These are phyloP conservation scores for Mallotus nudiflorus DNA, from an alignment of 345 rosid species.

Conservation along the genomic window DNA sequence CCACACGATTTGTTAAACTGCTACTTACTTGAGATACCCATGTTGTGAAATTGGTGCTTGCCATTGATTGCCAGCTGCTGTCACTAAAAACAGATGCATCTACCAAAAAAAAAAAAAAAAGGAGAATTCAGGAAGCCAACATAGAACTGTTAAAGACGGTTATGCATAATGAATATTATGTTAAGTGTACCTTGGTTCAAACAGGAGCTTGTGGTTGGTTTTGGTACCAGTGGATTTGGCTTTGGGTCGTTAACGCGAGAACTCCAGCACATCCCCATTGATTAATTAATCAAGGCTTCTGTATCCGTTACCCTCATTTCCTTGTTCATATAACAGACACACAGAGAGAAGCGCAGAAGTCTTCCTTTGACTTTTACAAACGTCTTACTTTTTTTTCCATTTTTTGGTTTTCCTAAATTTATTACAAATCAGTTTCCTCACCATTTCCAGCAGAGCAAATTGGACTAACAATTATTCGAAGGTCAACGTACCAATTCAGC, in stretches of 20 bases:
- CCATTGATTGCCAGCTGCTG: not conserved
- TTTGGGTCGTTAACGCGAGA: not conserved
- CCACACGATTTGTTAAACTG: not conserved
- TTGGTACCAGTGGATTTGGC: not conserved
- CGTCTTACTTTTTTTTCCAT: too few relatives aligned
- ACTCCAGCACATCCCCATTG: constrained; percentile 18
- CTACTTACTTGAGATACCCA: constrained; percentile 17
- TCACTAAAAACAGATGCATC: constrained; percentile 5
- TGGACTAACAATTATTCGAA: too few relatives aligned
- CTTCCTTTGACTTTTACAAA: too few relatives aligned
- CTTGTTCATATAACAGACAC: not conserved
- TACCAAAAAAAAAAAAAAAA: not conserved
- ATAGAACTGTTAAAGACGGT: not conserved
- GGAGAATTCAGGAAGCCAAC: not conserved
- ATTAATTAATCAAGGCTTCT: not conserved
- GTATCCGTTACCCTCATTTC: not conserved
- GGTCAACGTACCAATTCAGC: too few relatives aligned
- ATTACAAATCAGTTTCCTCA: too few relatives aligned
- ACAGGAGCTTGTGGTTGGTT: not conserved
- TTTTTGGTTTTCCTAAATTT: too few relatives aligned
- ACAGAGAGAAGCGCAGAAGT: too few relatives aligned
- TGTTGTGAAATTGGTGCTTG: constrained; percentile 9
- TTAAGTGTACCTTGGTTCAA: not conserved
- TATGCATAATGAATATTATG: not conserved
- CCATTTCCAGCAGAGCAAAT: too few relatives aligned